phyloP scores from a whole-genome alignment of 441 rosid genomes.

The Erodium trifolium region DNA sequence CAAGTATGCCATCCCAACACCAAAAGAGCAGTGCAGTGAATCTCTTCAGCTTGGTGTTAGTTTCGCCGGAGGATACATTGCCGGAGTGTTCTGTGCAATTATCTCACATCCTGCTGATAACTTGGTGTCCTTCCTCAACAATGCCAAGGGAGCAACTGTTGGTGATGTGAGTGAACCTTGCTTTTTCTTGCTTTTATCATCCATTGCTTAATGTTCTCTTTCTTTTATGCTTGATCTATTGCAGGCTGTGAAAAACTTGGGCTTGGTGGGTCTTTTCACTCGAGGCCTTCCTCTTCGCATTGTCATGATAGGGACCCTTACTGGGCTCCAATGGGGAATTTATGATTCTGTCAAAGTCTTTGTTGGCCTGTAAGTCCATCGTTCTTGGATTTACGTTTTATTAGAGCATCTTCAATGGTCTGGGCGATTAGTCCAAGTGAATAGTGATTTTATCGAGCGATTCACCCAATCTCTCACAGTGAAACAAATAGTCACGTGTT shows the following conservation, averaged over 20 bases:
- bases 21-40: constrained; percentile 89
- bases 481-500: too few relatives aligned
- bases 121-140: constrained; percentile 91
- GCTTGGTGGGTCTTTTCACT: constrained; percentile 78
- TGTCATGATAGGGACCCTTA: constrained; percentile 98
- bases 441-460: too few relatives aligned
- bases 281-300: constrained; percentile 99
- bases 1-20: constrained; percentile 76
- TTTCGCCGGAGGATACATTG: constrained; percentile 90
- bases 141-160: constrained; percentile 80
- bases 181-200: too few relatives aligned
- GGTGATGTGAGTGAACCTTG: constrained; percentile 50
- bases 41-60: constrained; percentile 78
- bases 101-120: constrained; percentile 98
- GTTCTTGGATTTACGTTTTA: background rate
- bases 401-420: too few relatives aligned
- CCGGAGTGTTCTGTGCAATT: constrained; percentile 77
- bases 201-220: background rate
- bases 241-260: constrained; percentile 98
- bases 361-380: constrained; percentile 78
- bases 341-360: constrained; percentile 96
- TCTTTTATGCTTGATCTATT: constrained; percentile 4
- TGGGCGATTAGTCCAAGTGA: too few relatives aligned
- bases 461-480: too few relatives aligned
- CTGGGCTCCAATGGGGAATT: constrained; percentile 97